Percentiles rank a stretch among this genome's conserved stretches.
Evolutionary conservation across 2,329 filamentous ascomycete genomes (phyloP).

Genomic region (Daldinia sp.): DNA sequence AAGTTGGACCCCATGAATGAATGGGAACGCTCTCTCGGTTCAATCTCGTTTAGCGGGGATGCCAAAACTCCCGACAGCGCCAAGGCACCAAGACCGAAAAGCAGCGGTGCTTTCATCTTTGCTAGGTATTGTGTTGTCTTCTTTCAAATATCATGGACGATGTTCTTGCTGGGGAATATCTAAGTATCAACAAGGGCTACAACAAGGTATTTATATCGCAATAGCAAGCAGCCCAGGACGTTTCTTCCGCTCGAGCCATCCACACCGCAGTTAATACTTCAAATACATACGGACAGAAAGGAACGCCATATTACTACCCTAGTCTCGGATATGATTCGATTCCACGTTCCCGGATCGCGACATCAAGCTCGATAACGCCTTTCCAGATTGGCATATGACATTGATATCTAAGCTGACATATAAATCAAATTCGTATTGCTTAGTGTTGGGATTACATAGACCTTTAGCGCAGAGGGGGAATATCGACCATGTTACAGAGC

Average conservation of each 20-base stretch:
- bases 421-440: not conserved
- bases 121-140: not conserved
- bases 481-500: not conserved
- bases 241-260: not conserved
- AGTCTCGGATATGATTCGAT: not conserved
- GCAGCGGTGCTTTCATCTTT: slow-evolving; percentile 21
- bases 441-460: not conserved
- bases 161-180: not conserved
- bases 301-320: not conserved
- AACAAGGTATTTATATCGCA: not conserved
- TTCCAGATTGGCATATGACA: not conserved
- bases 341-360: slow-evolving; percentile 1
- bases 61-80: slow-evolving; percentile 14
- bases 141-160: not conserved
- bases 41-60: slow-evolving; percentile 7
- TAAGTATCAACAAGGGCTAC: not conserved
- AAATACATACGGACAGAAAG: not conserved
- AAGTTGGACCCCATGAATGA: slow-evolving; percentile 45
- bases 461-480: not conserved
- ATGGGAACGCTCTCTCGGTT: slow-evolving; percentile 11
- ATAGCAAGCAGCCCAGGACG: not conserved
- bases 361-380: slow-evolving; percentile 5
- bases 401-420: not conserved
- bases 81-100: slow-evolving; percentile 17
- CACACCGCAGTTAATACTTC: not conserved